Conservation (phyloP, 2,329 filamentous ascomycete species). For the Zymoseptoria pseudotritici region DNA sequence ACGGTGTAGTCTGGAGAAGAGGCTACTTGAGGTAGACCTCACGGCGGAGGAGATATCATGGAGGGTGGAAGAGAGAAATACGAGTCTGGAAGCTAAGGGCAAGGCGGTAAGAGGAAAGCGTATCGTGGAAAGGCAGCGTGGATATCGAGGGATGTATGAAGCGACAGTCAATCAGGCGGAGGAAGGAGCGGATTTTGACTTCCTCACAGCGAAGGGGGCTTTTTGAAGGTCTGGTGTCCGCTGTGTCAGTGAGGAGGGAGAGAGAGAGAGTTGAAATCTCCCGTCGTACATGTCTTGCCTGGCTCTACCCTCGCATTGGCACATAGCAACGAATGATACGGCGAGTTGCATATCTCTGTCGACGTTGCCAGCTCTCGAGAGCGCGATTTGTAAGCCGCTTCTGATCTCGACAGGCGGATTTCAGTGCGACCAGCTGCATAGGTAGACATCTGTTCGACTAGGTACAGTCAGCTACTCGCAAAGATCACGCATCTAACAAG, state of each 20-base stretch:
- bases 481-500: too few relatives aligned
- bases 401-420: too few relatives aligned
- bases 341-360: too few relatives aligned
- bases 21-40: conserved; percentile 37
- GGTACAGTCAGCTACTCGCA: too few relatives aligned
- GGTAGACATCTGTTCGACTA: too few relatives aligned
- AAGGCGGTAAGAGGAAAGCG: conserved; percentile 24
- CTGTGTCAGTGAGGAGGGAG: background rate
- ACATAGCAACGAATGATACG: background rate
- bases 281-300: background rate
- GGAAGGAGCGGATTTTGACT: conserved; percentile 54
- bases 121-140: conserved; percentile 35
- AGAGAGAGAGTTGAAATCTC: background rate
- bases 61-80: conserved; percentile 30
- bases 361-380: too few relatives aligned
- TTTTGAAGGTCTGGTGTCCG: background rate
- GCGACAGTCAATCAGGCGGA: conserved; percentile 54
- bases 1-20: conserved; percentile 37
- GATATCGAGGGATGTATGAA: conserved; percentile 55
- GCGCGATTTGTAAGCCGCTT: too few relatives aligned
- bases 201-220: conserved; percentile 39
- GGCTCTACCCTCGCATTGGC: background rate
- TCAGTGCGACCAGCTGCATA: too few relatives aligned
- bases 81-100: conserved; percentile 20
- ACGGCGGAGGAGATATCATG: conserved; percentile 35